Conservation (phyloP, 176 grass and related monocot species). For the Ensete ventricosum region DNA sequence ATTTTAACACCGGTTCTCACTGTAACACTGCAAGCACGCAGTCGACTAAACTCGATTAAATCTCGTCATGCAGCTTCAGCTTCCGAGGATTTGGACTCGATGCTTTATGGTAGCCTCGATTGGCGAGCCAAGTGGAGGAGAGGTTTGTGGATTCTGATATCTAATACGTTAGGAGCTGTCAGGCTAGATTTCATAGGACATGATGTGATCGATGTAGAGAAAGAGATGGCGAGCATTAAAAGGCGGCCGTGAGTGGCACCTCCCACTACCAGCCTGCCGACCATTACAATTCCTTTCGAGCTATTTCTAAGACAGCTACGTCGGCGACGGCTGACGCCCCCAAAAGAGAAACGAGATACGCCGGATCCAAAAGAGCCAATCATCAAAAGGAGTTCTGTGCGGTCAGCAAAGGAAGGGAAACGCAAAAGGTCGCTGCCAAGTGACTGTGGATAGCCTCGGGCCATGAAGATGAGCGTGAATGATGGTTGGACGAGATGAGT, state of each 20-base stretch:
- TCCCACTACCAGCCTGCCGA: not conserved
- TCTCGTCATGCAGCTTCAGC: too few relatives aligned
- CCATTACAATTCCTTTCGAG: not conserved
- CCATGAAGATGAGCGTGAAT: not conserved
- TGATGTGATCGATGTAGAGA: not conserved
- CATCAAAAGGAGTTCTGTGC: not conserved
- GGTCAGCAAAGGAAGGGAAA: not conserved
- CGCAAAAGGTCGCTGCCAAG: too few relatives aligned
- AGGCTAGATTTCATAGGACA: too few relatives aligned
- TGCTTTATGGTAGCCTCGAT: too few relatives aligned
- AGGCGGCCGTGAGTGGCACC: not conserved
- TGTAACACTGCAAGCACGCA: too few relatives aligned
- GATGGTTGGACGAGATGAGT: not conserved
- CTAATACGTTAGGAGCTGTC: too few relatives aligned
- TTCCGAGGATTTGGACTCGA: too few relatives aligned
- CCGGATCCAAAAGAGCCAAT: not conserved
- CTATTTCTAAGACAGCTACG: not conserved
- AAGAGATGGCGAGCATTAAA: not conserved
- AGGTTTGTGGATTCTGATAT: too few relatives aligned
- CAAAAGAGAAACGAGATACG: not conserved
- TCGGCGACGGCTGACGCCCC: not conserved
- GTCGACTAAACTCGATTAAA: too few relatives aligned
- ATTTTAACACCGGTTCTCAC: too few relatives aligned
- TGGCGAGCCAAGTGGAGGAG: too few relatives aligned
- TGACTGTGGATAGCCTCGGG: not conserved